phyloP scores from a whole-genome alignment of 129 eudicot species.

The Centaurea solstitialis region DNA sequence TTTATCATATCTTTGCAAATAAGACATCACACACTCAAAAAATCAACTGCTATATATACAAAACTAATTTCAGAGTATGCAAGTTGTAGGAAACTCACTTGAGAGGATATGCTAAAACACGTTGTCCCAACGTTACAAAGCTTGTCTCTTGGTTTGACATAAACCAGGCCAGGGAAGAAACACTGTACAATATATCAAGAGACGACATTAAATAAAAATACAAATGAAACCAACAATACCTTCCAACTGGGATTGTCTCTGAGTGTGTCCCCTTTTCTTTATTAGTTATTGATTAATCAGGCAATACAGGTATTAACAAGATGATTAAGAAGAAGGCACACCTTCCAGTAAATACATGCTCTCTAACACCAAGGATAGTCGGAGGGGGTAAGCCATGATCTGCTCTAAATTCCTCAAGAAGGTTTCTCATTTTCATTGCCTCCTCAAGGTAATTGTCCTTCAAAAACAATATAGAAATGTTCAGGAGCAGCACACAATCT shows the following conservation, averaged over 20 bases:
- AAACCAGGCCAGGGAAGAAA: constrained; percentile 97
- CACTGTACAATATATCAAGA: constrained; percentile 57
- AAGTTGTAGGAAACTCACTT: constrained; percentile 56
- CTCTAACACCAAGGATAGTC: constrained; percentile 98
- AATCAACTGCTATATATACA: not conserved
- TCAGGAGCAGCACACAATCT: not conserved
- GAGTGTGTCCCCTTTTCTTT: not conserved
- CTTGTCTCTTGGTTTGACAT: constrained; percentile 99
- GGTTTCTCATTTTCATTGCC: constrained; percentile 95
- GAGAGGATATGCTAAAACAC: constrained; percentile 94
- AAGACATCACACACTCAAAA: not conserved
- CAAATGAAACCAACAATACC: not conserved
- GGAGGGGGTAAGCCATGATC: constrained; percentile 93
- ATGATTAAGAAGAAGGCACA: constrained; percentile 23
- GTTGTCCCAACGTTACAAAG: constrained; percentile 96
- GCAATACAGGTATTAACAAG: not conserved
- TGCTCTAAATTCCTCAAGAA: constrained; percentile 82
- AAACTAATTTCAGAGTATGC: constrained; percentile 6
- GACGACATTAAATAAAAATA: constrained; percentile 1
- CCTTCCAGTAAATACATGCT: constrained; percentile 99
- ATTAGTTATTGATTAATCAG: not conserved
- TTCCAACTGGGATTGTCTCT: not conserved
- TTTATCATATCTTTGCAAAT: not conserved
- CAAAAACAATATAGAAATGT: constrained; percentile 9
- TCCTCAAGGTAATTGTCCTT: constrained; percentile 99